phyloP scores from a whole-genome alignment of 306 rosid genomes.

The Glycine tomentella region DNA sequence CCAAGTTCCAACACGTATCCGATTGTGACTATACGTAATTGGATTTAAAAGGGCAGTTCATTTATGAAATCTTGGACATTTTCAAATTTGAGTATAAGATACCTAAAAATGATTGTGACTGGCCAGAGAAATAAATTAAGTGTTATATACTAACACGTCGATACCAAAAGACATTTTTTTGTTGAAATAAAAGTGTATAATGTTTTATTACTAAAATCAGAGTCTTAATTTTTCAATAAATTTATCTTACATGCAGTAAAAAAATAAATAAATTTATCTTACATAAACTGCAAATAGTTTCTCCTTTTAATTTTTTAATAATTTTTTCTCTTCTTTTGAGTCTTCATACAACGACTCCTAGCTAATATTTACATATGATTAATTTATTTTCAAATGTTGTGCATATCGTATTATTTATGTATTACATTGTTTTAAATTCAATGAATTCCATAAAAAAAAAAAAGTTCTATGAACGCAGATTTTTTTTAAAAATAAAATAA shows the following conservation, averaged over 20 bases:
- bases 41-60: not conserved
- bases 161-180: not conserved
- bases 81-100: not conserved
- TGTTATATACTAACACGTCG: not conserved
- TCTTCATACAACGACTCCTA: not conserved
- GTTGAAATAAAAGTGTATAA: not conserved
- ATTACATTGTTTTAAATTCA: not conserved
- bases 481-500: not conserved
- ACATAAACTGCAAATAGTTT: no score
- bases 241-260: not conserved
- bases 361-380: not conserved
- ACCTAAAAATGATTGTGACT: not conserved
- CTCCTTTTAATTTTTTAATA: no score
- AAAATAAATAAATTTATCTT: no score
- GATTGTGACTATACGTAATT: not conserved
- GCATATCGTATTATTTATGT: not conserved
- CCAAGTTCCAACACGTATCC: not conserved
- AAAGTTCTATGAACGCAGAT: not conserved
- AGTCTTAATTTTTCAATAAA: not conserved
- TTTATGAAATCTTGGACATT: no score
- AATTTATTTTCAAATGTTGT: not conserved
- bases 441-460: no score
- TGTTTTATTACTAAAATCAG: not conserved
- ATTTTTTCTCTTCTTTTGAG: no score
- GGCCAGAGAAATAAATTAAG: not conserved